phyloP scores from a whole-genome alignment of 2,329 filamentous ascomycete species.

The Westerdykella sp. region DNA sequence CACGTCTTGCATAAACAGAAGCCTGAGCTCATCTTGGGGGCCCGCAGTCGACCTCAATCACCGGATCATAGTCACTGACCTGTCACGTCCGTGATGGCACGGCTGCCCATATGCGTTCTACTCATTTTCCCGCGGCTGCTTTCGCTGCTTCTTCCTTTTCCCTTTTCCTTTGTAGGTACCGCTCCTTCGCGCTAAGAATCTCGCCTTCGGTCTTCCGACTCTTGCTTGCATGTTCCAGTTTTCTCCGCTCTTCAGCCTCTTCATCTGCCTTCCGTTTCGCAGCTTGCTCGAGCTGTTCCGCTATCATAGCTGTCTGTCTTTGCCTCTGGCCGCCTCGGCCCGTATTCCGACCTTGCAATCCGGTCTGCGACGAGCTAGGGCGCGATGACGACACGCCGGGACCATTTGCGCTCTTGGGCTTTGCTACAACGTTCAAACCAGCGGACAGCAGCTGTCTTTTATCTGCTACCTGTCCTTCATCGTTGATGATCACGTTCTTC shows the following conservation, averaged over 20 bases:
- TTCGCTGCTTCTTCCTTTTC: conserved; percentile 70
- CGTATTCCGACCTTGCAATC: conserved; percentile 35
- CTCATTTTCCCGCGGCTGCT: conserved; percentile 41
- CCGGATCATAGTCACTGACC: no score
- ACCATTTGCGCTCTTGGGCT: conserved; percentile 47
- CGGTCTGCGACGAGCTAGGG: conserved; percentile 11
- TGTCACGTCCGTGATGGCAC: no score
- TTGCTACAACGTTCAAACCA: conserved; percentile 65
- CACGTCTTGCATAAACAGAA: no score
- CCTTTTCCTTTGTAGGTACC: conserved; percentile 70
- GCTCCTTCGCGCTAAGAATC: conserved; percentile 70
- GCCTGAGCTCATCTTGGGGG: no score
- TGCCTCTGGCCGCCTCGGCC: conserved; percentile 62
- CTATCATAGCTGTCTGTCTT: conserved; percentile 71
- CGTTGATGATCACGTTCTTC: conserved; percentile 63
- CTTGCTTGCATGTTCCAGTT: conserved; percentile 62
- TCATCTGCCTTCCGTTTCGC: conserved; percentile 65
- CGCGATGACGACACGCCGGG: conserved; percentile 14
- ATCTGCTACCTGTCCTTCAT: conserved; percentile 77
- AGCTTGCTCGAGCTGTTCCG: conserved; percentile 66
- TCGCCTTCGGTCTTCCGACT: conserved; percentile 71
- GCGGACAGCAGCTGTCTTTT: conserved; percentile 73
- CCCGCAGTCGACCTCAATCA: no score
- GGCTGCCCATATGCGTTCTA: background rate
- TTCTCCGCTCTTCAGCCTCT: conserved; percentile 59